Evolutionary conservation across 2,329 filamentous ascomycete genomes (phyloP).

Genomic region (Pseudogymnoascus verrucosus): DNA sequence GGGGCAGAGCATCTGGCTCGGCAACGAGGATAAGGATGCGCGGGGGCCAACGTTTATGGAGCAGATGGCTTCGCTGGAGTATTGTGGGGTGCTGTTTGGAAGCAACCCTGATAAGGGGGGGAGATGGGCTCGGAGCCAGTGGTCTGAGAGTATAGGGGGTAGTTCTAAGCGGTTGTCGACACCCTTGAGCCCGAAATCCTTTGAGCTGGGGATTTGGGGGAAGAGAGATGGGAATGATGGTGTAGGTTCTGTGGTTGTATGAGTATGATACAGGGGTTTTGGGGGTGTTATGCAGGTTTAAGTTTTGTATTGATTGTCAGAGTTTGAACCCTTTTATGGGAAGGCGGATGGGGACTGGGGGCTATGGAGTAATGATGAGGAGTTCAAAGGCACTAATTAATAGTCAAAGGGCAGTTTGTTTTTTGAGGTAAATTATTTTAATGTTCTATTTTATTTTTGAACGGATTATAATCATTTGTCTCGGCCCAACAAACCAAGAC

Average conservation of each 20-base stretch:
- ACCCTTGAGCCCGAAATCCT: background rate
- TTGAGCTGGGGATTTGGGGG: background rate
- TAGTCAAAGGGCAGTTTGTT: background rate
- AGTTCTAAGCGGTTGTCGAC: background rate
- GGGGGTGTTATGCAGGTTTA: background rate
- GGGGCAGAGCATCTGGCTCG: background rate
- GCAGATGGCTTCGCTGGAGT: background rate
- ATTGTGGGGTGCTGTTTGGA: background rate
- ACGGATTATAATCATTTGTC: background rate
- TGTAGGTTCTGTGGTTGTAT: background rate
- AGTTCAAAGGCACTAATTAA: background rate
- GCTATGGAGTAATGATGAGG: background rate
- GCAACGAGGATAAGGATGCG: background rate
- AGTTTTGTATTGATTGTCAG: background rate
- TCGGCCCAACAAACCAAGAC: background rate
- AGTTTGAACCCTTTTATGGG: background rate
- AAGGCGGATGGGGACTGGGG: background rate
- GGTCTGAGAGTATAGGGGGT: background rate
- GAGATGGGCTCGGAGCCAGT: background rate
- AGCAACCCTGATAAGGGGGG: background rate
- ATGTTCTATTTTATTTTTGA: background rate
- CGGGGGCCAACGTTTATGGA: background rate
- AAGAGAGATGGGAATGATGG: background rate
- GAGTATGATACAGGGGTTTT: background rate
- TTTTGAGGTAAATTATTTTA: background rate